Percentiles rank a stretch among this genome's conserved stretches.
Evolutionary conservation across 2,329 filamentous ascomycete genomes (phyloP).

Genomic region (Trichoderma afroharzianum): DNA sequence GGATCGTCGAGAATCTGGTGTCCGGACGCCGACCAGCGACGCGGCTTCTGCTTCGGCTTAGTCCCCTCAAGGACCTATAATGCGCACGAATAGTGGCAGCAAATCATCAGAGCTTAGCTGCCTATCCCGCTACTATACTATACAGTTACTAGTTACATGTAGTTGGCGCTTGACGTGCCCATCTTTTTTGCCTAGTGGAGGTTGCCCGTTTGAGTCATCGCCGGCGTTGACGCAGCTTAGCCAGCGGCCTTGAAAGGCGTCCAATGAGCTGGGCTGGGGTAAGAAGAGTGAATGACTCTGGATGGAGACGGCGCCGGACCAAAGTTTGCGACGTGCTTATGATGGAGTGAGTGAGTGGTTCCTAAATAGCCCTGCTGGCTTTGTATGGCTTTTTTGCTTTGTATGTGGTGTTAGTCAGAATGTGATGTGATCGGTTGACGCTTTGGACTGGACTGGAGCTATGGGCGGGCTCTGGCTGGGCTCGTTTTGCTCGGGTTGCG

Average conservation of each 20-base stretch:
- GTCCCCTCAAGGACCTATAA: neutral
- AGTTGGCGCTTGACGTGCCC: neutral
- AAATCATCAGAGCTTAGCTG: neutral
- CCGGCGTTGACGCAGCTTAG: neutral
- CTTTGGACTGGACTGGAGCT: neutral
- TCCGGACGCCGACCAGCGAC: neutral
- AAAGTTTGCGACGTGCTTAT: constrained; percentile 5
- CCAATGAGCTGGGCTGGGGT: neutral
- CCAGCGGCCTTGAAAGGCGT: neutral
- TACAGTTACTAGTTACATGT: neutral
- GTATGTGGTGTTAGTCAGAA: neutral
- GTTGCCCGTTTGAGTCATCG: neutral
- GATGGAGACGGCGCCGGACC: neutral
- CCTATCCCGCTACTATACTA: neutral
- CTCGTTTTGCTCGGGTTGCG: neutral
- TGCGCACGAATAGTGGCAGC: neutral
- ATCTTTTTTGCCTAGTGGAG: neutral
- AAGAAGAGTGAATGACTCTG: neutral
- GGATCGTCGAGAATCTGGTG: neutral
- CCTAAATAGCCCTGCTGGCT: neutral
- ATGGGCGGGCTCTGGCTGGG: neutral
- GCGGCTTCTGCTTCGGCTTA: constrained; percentile 10
- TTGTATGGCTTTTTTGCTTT: neutral
- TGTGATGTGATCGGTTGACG: neutral
- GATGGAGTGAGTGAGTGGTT: neutral